Evolutionary conservation across 2,329 filamentous ascomycete species (phyloP).

Genomic region (Monilinia fructicola): DNA sequence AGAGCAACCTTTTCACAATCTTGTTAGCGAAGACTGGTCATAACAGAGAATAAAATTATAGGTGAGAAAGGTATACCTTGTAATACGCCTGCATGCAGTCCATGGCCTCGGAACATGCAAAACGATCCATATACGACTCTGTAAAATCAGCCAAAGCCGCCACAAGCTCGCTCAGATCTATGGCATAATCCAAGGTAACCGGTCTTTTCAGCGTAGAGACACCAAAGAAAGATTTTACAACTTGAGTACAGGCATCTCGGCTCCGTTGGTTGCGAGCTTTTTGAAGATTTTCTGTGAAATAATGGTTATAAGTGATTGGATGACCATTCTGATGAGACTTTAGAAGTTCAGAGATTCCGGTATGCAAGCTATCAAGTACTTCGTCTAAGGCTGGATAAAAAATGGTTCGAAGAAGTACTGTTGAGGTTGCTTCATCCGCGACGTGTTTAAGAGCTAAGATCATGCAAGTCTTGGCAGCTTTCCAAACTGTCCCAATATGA

Average conservation of each 20-base stretch:
- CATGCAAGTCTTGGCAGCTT: slow-evolving; percentile 42
- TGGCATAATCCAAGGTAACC: background rate
- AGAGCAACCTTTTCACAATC: slow-evolving; percentile 42
- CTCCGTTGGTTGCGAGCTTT: slow-evolving; percentile 27
- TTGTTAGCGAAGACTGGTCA: slow-evolving; percentile 30
- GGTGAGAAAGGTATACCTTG: slow-evolving; percentile 35
- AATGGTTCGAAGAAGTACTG: slow-evolving; percentile 42
- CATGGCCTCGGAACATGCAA: slow-evolving; percentile 41
- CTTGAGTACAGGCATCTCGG: slow-evolving; percentile 23
- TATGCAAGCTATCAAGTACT: slow-evolving; percentile 42
- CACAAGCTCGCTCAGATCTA: slow-evolving; percentile 34
- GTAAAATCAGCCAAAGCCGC: slow-evolving; percentile 29
- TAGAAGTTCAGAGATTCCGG: slow-evolving; percentile 49
- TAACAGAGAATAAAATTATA: background rate
- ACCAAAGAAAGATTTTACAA: slow-evolving; percentile 36
- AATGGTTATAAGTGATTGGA: slow-evolving; percentile 55
- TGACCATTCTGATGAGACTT: slow-evolving; percentile 47
- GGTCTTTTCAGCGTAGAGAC: background rate
- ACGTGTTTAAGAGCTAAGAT: slow-evolving; percentile 41
- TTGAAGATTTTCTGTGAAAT: slow-evolving; percentile 45
- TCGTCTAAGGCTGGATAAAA: slow-evolving; percentile 46
- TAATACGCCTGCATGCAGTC: slow-evolving; percentile 47
- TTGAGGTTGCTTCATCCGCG: slow-evolving; percentile 44
- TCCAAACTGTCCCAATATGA: slow-evolving; percentile 43
- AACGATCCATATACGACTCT: slow-evolving; percentile 39